phyloP scores from a whole-genome alignment of 75 land plant genomes.

The Selaginella moellendorffii region DNA sequence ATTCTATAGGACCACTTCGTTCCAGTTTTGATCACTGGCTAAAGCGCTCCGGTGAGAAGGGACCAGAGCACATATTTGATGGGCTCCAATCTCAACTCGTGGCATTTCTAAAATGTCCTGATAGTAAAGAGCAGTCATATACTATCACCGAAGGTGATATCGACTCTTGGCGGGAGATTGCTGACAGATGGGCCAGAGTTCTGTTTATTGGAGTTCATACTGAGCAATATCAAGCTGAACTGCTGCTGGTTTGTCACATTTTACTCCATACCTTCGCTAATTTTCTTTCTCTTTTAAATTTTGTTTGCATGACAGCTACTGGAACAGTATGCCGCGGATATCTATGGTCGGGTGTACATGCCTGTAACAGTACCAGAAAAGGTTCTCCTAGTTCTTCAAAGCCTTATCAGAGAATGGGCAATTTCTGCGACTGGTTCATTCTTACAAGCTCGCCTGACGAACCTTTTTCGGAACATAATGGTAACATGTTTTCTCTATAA shows the following conservation, averaged over 20 bases:
- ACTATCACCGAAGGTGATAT: constrained; percentile 22
- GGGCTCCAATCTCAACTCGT: background rate
- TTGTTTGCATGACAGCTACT: constrained; percentile 40
- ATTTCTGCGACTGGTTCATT: background rate
- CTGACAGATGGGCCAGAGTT: constrained; percentile 70
- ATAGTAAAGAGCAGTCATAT: background rate
- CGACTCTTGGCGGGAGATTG: constrained; percentile 46
- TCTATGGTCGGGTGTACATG: constrained; percentile 24
- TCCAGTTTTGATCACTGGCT: background rate
- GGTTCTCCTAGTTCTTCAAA: constrained; percentile 42
- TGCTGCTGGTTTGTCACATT: constrained; percentile 16
- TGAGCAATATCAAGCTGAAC: constrained; percentile 8
- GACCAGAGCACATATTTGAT: background rate
- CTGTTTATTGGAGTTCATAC: constrained; percentile 41
- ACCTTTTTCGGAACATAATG: background rate
- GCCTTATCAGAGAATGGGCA: constrained; percentile 43
- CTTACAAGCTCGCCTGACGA: background rate
- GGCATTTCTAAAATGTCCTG: background rate
- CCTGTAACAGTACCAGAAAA: constrained; percentile 32
- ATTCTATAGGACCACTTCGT: background rate
- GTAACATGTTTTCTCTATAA: background rate
- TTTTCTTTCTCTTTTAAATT: background rate
- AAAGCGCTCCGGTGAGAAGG: background rate
- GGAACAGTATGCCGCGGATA: constrained; percentile 22
- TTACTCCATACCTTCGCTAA: background rate